Conservation (phyloP, 2,329 filamentous ascomycete species). For the Aspergillus japonicus region DNA sequence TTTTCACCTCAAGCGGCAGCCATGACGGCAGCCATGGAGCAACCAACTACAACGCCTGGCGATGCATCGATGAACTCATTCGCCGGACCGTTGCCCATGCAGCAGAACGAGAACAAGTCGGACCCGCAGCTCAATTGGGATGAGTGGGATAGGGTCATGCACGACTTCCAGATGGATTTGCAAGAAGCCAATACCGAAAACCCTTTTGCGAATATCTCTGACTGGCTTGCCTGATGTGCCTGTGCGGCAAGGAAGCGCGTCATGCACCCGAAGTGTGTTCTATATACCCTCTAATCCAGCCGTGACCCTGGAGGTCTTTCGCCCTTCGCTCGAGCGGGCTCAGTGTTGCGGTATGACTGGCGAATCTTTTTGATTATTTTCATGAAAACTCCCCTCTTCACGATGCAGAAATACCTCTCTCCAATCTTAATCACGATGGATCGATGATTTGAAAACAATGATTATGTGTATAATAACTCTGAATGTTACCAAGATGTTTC, state of each 20-base stretch:
- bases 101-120: constrained; percentile 10
- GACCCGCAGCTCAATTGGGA: constrained; percentile 30
- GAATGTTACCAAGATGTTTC: not conserved
- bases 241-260: not conserved
- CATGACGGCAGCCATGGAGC: not conserved
- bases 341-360: not conserved
- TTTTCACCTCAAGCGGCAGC: constrained; percentile 18
- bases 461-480: not conserved
- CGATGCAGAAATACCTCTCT: not conserved
- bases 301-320: not conserved
- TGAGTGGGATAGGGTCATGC: constrained; percentile 41
- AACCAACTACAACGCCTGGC: constrained; percentile 8
- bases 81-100: constrained; percentile 9
- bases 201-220: constrained; percentile 25
- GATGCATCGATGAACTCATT: constrained; percentile 14
- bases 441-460: not conserved
- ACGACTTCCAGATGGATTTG: constrained; percentile 39
- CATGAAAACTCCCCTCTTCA: not conserved
- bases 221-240: constrained; percentile 30
- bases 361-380: not conserved
- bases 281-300: not conserved
- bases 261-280: not conserved
- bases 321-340: not conserved
- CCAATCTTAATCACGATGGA: not conserved
- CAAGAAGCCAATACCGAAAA: constrained; percentile 24